Percentiles rank a stretch among this genome's conserved stretches.
These are phyloP conservation scores for Zymoseptoria brevis DNA, from an alignment of 2,329 filamentous ascomycete species.

Conservation along the genomic window DNA sequence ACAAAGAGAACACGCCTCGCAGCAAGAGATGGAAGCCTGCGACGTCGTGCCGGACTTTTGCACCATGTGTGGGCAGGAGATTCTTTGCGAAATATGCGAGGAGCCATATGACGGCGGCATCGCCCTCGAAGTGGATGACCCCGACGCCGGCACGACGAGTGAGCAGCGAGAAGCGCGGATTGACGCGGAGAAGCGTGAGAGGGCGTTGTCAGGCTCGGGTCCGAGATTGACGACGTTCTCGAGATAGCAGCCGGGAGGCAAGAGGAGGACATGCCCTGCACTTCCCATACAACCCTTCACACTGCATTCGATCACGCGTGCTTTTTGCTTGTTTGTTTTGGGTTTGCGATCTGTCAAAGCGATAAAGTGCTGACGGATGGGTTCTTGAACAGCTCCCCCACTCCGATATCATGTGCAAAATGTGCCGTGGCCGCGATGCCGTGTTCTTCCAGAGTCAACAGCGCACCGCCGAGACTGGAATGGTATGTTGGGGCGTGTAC, in stretches of 20 bases:
- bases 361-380: conserved; percentile 28
- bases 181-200: conserved; percentile 25
- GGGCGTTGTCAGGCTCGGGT: conserved; percentile 19
- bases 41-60: conserved; percentile 42
- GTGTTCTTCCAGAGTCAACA: conserved; percentile 99
- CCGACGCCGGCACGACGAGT: conserved; percentile 25
- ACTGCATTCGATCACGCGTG: conserved; percentile 3
- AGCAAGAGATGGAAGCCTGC: conserved; percentile 17
- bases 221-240: conserved; percentile 1
- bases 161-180: conserved; percentile 20
- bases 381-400: conserved; percentile 19
- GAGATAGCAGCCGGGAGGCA: conserved; percentile 19
- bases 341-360: conserved; percentile 24
- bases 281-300: conserved; percentile 6
- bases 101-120: conserved; percentile 37
- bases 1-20: conserved; percentile 11
- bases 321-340: conserved; percentile 11
- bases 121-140: conserved; percentile 37
- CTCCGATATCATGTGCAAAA: conserved; percentile 68
- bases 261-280: conserved; percentile 15
- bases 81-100: conserved; percentile 48
- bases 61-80: conserved; percentile 51
- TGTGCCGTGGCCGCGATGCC: conserved; percentile 77
- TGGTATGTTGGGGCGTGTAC: conserved; percentile 56
- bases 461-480: conserved; percentile 91